Conservation (phyloP, 495 filamentous ascomycete genomes). For the Acidomyces sp. region DNA sequence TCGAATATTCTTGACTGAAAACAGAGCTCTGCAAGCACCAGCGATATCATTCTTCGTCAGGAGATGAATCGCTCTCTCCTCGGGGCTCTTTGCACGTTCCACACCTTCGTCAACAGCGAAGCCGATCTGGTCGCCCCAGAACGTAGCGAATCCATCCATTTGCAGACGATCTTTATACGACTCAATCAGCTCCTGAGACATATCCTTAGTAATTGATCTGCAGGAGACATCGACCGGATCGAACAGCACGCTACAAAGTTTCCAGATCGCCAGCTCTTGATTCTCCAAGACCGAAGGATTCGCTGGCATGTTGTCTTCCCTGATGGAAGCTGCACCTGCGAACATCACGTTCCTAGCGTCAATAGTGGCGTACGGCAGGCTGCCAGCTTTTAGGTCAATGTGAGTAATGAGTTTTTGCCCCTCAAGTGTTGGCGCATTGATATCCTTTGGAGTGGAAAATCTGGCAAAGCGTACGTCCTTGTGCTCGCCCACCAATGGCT, state of each 20-base stretch:
- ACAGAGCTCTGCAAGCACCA: conserved; percentile 65
- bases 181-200: conserved; percentile 34
- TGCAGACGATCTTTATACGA: conserved; percentile 36
- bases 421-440: conserved; percentile 24
- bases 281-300: conserved; percentile 38
- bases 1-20: conserved; percentile 60
- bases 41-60: conserved; percentile 63
- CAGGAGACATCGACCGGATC: conserved; percentile 47
- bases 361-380: neutral
- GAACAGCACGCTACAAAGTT: conserved; percentile 73
- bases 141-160: conserved; percentile 42
- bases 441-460: conserved; percentile 35
- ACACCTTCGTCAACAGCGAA: conserved; percentile 37
- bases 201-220: conserved; percentile 34
- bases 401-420: conserved; percentile 32
- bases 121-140: conserved; percentile 53
- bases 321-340: neutral
- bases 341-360: neutral
- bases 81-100: conserved; percentile 35
- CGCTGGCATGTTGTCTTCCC: neutral
- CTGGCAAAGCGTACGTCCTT: conserved; percentile 43
- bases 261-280: conserved; percentile 43
- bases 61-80: conserved; percentile 72
- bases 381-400: conserved; percentile 29
- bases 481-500: conserved; percentile 29